Percentiles rank a stretch among this genome's conserved stretches.
These are phyloP conservation scores for Kwoniella newhampshirensis DNA, from an alignment of 768 basidiomycete species.

Conservation along the genomic window DNA sequence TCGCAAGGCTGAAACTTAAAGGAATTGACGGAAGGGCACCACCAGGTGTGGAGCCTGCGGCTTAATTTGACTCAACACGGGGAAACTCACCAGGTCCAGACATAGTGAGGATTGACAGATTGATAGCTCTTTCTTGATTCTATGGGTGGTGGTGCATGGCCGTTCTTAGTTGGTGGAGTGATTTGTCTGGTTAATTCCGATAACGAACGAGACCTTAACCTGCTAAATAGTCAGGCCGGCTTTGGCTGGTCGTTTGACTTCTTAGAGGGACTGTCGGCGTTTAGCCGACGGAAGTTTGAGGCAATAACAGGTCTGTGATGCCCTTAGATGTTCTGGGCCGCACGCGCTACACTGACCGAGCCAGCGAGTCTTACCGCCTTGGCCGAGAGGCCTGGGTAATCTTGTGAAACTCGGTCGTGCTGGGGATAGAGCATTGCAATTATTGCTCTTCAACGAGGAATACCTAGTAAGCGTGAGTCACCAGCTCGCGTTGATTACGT, in stretches of 20 bases:
- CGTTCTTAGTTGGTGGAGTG: slow-evolving; percentile 85
- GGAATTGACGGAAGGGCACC: slow-evolving; percentile 81
- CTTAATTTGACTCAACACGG: slow-evolving; percentile 83
- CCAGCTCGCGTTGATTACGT: slow-evolving; percentile 86
- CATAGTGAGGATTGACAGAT: slow-evolving; percentile 75
- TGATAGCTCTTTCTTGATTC: slow-evolving; percentile 82
- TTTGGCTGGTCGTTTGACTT: slow-evolving; percentile 72
- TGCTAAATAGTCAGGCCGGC: slow-evolving; percentile 83
- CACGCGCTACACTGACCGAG: slow-evolving; percentile 83
- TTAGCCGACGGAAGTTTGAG: slow-evolving; percentile 81
- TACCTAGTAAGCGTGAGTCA: slow-evolving; percentile 85
- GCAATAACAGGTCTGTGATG: slow-evolving; percentile 91
- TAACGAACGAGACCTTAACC: slow-evolving; percentile 91
- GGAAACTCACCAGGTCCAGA: slow-evolving; percentile 58
- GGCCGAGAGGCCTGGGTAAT: slow-evolving; percentile 73
- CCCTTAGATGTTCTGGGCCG: slow-evolving; percentile 87
- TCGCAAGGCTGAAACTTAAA: slow-evolving; percentile 76
- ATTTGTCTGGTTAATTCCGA: slow-evolving; percentile 97
- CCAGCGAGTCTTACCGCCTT: slow-evolving; percentile 76
- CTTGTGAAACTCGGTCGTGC: slow-evolving; percentile 73
- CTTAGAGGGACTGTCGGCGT: slow-evolving; percentile 82
- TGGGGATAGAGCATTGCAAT: slow-evolving; percentile 88
- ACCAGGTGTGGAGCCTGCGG: slow-evolving; percentile 76
- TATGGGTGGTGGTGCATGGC: slow-evolving; percentile 86
- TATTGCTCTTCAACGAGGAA: slow-evolving; percentile 85